These are phyloP conservation scores for Gaultheria prostrata DNA, from an alignment of 148 eudicot genomes.

Conservation along the genomic window DNA sequence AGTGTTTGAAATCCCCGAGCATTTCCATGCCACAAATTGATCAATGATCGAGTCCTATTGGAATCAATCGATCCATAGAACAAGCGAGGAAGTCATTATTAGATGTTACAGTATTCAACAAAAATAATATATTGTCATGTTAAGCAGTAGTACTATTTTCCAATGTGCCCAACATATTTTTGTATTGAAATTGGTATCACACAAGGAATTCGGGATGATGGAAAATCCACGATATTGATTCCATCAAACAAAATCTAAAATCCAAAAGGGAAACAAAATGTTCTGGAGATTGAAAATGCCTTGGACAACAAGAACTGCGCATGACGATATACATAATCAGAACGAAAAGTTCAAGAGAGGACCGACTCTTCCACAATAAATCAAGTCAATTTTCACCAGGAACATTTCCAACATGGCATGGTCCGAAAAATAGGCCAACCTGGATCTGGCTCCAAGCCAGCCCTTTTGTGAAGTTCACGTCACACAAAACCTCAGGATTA, in stretches of 20 bases:
- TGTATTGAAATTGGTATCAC: not conserved
- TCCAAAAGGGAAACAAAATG: not conserved
- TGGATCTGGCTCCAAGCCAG: not conserved
- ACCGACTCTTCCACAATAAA: not conserved
- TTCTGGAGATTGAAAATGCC: not conserved
- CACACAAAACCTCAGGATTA: no score
- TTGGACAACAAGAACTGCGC: not conserved
- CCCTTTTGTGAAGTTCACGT: no score
- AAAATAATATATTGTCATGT: not conserved
- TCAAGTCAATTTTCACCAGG: not conserved
- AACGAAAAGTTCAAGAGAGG: not conserved
- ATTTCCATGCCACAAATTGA: no score
- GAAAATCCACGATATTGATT: not conserved
- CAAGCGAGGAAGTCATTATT: not conserved
- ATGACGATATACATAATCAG: not conserved
- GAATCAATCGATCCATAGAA: no score
- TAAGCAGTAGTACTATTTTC: no score
- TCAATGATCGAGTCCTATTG: no score
- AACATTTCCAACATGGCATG: not conserved
- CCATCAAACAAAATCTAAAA: not conserved
- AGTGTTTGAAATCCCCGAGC: no score
- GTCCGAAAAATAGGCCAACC: not conserved
- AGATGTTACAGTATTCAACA: not conserved
- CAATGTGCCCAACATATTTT: not conserved
- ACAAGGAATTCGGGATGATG: not conserved